Evolutionary conservation across 345 rosid species (phyloP), one percentile per base, ranked within the genome.

Genomic region (Geranium brycei): DNA sequence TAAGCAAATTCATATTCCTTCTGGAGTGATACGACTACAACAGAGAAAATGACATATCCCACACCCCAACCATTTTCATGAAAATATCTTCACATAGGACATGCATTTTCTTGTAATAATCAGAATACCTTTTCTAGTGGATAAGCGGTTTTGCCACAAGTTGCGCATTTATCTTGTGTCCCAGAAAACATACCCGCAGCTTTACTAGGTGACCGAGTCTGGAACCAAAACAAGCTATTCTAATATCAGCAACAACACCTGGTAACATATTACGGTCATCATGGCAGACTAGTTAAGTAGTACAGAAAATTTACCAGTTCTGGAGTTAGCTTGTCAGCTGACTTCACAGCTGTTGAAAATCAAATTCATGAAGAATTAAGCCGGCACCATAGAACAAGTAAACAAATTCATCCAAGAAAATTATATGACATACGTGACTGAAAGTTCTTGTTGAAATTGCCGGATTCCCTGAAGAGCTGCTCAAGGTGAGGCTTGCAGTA

Each of bases 401-500:
- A 64, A 60, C 17, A 31, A 58, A 59, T 5, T 71, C 58, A 58
- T 38, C 53, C 14, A 30, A 35, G n/a, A 57, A 38, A 55, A 62
- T 51, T 40, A 65, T 62, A 63, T 53, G 55, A 71, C 97, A 63
- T 83, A 93, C 97, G 92, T 41, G 97, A 86, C 66, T 84, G 91
- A 71, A 95, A 95, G 68, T 88, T 95, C 82, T 95, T 95, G 86
- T 74, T 88, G 82, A 84, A 95, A 60, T 76, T 95, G 30, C 99
- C 95, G 11, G 89, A 61, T 78, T 91, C 97, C 84, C 87, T 95
- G 83, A 95, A 95, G 60, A 95, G 88, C 75, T 91, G 99, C 82
- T 88, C 99, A 69, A 88, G 90, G 70, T 91, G 99, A 70, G 99
- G 99, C 80, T 83, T 90, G 65, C 99, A 93, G 68, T 95, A 95